Evolutionary conservation across 139 green algal genomes (phyloP).

Genomic region (Chlorella sp.): DNA sequence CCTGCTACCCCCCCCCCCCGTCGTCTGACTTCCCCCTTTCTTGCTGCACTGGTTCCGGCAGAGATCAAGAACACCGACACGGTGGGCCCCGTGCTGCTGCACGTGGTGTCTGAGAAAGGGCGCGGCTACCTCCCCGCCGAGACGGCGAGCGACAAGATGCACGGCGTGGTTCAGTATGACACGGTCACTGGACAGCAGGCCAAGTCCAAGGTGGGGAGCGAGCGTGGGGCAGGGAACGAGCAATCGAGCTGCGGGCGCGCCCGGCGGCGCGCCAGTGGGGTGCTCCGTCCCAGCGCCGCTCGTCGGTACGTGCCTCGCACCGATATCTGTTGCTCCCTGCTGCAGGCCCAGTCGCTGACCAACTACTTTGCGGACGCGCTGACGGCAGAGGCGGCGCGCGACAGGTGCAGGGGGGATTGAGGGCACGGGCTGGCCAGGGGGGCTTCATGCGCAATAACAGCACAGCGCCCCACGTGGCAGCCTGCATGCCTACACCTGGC

Average conservation of each 20-base stretch:
- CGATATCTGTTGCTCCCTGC: background rate
- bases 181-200: slow-evolving; percentile 89
- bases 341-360: slow-evolving; percentile 88
- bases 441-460: too few species aligned
- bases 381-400: slow-evolving; percentile 90
- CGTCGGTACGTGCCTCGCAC: too few species aligned
- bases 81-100: slow-evolving; percentile 95
- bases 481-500: too few species aligned
- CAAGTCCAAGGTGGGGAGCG: slow-evolving; percentile 66
- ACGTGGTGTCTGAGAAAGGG: slow-evolving; percentile 98
- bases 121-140: slow-evolving; percentile 93
- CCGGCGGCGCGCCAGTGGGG: too few species aligned
- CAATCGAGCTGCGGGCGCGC: too few species aligned
- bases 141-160: slow-evolving; percentile 94
- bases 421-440: too few species aligned
- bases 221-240: too few species aligned
- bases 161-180: slow-evolving; percentile 98
- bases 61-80: slow-evolving; percentile 94
- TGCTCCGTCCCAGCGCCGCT: too few species aligned
- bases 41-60: slow-evolving; percentile 31
- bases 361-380: slow-evolving; percentile 98
- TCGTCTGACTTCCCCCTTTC: background rate
- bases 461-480: too few species aligned
- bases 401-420: too few species aligned
- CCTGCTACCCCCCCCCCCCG: too few species aligned